A percentile compares a stretch with the other conserved stretches of the same genome.
These are phyloP conservation scores for Debaryomycetaceae sp. DNA, from an alignment of 1,139 yeast species.

Conservation along the genomic window DNA sequence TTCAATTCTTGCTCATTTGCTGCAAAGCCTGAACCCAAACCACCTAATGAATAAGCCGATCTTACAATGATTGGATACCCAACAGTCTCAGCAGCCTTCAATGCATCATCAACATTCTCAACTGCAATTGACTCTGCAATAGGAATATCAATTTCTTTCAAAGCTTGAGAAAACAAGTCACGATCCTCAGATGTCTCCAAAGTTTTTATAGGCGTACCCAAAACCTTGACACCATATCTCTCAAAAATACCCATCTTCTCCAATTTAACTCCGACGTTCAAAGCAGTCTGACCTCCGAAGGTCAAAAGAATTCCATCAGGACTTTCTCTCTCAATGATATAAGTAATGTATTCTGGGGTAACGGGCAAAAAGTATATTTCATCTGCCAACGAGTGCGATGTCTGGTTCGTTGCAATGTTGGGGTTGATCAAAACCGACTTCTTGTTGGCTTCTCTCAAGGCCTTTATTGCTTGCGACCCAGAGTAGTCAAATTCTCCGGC, in stretches of 20 bases:
- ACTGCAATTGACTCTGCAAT: conserved; percentile 97
- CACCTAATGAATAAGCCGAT: conserved; percentile 97
- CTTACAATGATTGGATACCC: conserved; percentile 97
- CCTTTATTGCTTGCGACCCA: conserved; percentile 97
- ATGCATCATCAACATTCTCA: conserved; percentile 87
- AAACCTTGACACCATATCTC: conserved; percentile 85
- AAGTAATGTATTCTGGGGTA: conserved; percentile 91
- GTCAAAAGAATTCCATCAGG: conserved; percentile 95
- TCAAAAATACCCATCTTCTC: conserved; percentile 93
- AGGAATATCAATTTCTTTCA: conserved; percentile 90
- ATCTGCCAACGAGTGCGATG: conserved; percentile 93
- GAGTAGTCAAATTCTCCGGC: conserved; percentile 99
- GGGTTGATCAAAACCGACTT: conserved; percentile 88
- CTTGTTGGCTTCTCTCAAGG: conserved; percentile 86
- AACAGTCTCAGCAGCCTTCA: conserved; percentile 77
- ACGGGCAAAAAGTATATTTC: conserved; percentile 94
- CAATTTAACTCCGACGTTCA: conserved; percentile 91
- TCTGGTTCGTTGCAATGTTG: conserved; percentile 95
- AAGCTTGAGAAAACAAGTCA: conserved; percentile 90
- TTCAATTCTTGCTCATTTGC: conserved; percentile 74
- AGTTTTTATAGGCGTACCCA: conserved; percentile 96
- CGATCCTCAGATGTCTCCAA: conserved; percentile 97
- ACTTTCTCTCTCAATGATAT: conserved; percentile 89
- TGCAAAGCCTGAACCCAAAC: conserved; percentile 98
- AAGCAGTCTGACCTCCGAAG: conserved; percentile 97